Base-by-base conservation (phyloP, 2,329 filamentous ascomycete species). In the Botrytis pseudocinerea region DNA sequence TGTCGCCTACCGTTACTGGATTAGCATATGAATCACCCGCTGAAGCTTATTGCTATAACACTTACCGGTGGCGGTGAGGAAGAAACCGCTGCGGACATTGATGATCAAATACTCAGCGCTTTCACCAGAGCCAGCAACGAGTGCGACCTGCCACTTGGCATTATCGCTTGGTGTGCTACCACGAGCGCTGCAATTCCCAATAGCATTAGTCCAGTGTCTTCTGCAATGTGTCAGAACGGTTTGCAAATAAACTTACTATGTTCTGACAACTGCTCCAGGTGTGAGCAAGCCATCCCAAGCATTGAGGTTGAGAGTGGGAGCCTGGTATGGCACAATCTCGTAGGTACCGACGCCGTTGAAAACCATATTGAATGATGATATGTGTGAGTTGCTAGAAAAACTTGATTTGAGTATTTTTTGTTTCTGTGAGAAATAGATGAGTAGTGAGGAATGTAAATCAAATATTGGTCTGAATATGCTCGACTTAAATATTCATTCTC, bases 81-180 rank as follows among this genome's bases (percentile, higher is more conserved):
- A 70, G 44, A 35, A 70, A 4, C 68, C 68, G 32, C 38, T 70
- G 20, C 28, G 38, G n/a, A n/a, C n/a, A 12, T 70, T 70, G 68
- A 70, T 70, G 28, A 70, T 60, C 57, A 70, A 9, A 35, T 70
- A 70, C 54, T 70, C 54, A 6, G 68, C 68, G 22, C 12, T 70
- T 0, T 70, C 68, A 3, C 68, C 68, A n/a, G 68, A 46, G 22
- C 68, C 68, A 61, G 68, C 12, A 32, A 70, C 54, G 3, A 38
- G 68, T 35, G 68, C 68, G 4, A 70, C 4, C 28, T 60, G 51
- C 68, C 68, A 70, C 40, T 61, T 44, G 16, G 68, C 68, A 6
- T 70, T 70, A 2, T 28, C 22, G 22, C 51, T 60, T 69, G 40
- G n/a, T 10, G 12, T 4, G 16, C n/a, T 18, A 12, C 64, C 66